phyloP scores from a whole-genome alignment of 352 stramenopile species.

The Thalassiosira mediterranea region DNA sequence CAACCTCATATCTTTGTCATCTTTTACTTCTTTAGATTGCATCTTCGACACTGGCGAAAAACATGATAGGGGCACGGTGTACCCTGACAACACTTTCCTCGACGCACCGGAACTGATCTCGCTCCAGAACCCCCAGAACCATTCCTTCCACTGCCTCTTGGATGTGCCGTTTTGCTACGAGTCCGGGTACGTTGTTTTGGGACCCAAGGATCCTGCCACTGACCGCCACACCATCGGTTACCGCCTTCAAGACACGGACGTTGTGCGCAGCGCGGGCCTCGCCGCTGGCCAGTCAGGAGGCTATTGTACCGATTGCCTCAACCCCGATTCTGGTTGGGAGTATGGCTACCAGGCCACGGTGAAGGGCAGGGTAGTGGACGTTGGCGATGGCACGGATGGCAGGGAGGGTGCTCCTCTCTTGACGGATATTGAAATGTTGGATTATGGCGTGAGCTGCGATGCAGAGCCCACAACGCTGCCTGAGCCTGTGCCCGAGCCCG shows the following conservation, averaged over 20 bases:
- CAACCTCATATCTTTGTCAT: background rate
- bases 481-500: no score
- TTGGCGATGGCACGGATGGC: conserved; percentile 27
- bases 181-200: conserved; percentile 28
- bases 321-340: background rate
- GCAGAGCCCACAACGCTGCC: no score
- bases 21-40: background rate
- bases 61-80: no score
- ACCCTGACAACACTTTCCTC: conserved; percentile 21
- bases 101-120: conserved; percentile 7
- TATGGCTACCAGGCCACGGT: conserved; percentile 39
- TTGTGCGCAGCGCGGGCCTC: background rate
- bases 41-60: conserved; percentile 27
- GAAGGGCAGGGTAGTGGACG: conserved; percentile 23
- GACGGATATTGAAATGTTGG: no score
- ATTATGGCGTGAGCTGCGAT: no score
- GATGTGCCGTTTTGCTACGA: conserved; percentile 30
- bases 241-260: conserved; percentile 14
- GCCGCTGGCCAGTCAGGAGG: background rate
- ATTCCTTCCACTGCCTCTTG: conserved; percentile 47
- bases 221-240: conserved; percentile 23
- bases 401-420: conserved; percentile 25
- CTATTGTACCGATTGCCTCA: conserved; percentile 19
- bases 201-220: conserved; percentile 7
- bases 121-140: conserved; percentile 17